Evolutionary conservation across 164 flowering plant genomes (phyloP), one percentile per base, ranked within the genome.

Genomic region (Platanus orientalis): DNA sequence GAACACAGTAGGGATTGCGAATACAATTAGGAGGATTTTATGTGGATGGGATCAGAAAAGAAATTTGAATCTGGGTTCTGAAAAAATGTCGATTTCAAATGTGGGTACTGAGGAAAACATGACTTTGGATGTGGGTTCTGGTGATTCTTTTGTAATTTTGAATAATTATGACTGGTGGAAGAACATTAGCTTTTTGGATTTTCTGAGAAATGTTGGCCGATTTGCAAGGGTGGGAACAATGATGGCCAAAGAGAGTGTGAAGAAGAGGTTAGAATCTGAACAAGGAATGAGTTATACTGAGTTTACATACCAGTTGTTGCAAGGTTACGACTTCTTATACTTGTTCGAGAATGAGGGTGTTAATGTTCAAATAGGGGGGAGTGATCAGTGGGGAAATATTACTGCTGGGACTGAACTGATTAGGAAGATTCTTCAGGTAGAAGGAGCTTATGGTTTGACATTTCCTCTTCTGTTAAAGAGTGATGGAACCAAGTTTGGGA

Each of bases 91-190:
- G 54, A 58, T 44, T 60, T 42, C 51, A 16, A 62, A n/a, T 32
- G 14, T 20, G 28, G 29, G 27, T 48, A 14, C 19, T 40, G 48
- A 42, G n/a, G 28, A 30, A 59, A 47, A 19, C 21, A 14, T 2
- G 27, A 45, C 5, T 13, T 47, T 60, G 12, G 60, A 36, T 3
- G 12, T 36, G 42, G 42, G 51, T 51, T 29, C 16, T 12, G 53
- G 59, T 16, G 58, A 54, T 40, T 56, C 72, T 5, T 78, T 73
- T 52, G 52, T 57, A 27, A 69, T 87, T 63, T 61, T 87, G 74
- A 81, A 87, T 63, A 88, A 90, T 67, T 88, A 76, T 66, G 94
- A 88, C 56, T 90, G 97, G 97, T 88, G 97, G 94, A 84, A 88
- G 57, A 89, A 83, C 24, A 61, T 88, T 40, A 79, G 26, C 30